These are phyloP conservation scores for Pseudophaeomoniella oleicola DNA, from an alignment of 2,329 filamentous ascomycete genomes.

Conservation along the genomic window DNA sequence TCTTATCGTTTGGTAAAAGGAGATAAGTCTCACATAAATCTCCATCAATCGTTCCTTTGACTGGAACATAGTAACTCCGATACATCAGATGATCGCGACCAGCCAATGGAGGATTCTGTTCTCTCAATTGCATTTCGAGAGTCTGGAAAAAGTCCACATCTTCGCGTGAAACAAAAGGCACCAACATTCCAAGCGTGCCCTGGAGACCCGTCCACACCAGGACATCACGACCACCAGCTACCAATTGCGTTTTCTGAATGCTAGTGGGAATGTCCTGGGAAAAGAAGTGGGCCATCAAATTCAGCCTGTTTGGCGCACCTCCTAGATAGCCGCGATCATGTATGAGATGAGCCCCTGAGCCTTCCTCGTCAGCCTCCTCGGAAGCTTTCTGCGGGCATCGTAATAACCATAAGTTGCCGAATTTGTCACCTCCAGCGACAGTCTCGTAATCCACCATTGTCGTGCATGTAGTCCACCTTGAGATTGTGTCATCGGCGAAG, in stretches of 20 bases:
- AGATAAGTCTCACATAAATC: slow-evolving; percentile 90
- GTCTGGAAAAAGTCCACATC: slow-evolving; percentile 97
- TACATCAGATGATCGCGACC: slow-evolving; percentile 94
- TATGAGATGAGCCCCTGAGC: slow-evolving; percentile 75
- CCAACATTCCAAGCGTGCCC: slow-evolving; percentile 82
- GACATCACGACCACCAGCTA: slow-evolving; percentile 82
- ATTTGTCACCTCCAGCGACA: slow-evolving; percentile 87
- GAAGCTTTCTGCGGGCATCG: slow-evolving; percentile 76
- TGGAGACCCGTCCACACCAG: slow-evolving; percentile 89
- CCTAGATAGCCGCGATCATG: slow-evolving; percentile 84
- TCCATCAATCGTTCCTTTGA: slow-evolving; percentile 93
- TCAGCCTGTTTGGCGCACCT: slow-evolving; percentile 71
- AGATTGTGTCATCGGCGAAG: slow-evolving; percentile 79
- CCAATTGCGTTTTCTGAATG: slow-evolving; percentile 75
- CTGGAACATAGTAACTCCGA: slow-evolving; percentile 85
- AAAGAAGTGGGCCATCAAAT: slow-evolving; percentile 77
- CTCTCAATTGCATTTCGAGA: slow-evolving; percentile 64
- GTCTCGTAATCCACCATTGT: slow-evolving; percentile 98
- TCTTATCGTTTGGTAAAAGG: slow-evolving; percentile 70
- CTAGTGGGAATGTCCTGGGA: slow-evolving; percentile 84
- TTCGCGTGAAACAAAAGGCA: slow-evolving; percentile 82
- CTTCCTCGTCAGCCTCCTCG: slow-evolving; percentile 82
- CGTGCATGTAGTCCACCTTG: slow-evolving; percentile 80
- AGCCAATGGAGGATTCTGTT: slow-evolving; percentile 71
- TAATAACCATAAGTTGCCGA: slow-evolving; percentile 89